Percentiles rank a stretch among this genome's conserved stretches.
Evolutionary conservation across 2,329 filamentous ascomycete species (phyloP).

Genomic region (Fusarium longipes): DNA sequence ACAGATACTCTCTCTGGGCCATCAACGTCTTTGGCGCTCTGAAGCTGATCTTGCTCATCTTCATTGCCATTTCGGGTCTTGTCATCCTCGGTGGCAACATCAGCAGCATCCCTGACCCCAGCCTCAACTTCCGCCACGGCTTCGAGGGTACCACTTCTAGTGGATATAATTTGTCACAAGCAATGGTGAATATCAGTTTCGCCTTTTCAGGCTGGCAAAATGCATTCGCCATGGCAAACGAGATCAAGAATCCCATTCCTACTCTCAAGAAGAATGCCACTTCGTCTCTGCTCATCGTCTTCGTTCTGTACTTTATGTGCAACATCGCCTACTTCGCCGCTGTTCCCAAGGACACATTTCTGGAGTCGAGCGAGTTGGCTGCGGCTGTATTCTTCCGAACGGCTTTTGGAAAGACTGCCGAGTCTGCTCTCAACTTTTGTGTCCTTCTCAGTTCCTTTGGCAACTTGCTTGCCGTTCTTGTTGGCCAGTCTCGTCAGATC

Average conservation of each 20-base stretch:
- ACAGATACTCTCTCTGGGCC: conserved; percentile 66
- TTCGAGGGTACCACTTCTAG: conserved; percentile 52
- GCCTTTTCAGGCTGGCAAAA: conserved; percentile 70
- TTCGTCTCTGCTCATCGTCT: conserved; percentile 62
- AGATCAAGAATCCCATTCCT: conserved; percentile 69
- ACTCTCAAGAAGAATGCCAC: conserved; percentile 63
- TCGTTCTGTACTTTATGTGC: conserved; percentile 66
- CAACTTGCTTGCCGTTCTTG: conserved; percentile 66
- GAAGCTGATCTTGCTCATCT: conserved; percentile 72
- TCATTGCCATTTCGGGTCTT: conserved; percentile 69
- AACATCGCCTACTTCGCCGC: conserved; percentile 72
- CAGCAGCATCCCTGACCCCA: conserved; percentile 47
- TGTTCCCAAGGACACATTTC: conserved; percentile 65
- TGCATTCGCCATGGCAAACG: conserved; percentile 71
- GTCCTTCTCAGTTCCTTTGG: conserved; percentile 69
- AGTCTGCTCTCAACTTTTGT: conserved; percentile 64
- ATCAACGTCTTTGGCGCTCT: conserved; percentile 68
- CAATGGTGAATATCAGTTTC: conserved; percentile 69
- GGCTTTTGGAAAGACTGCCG: conserved; percentile 63
- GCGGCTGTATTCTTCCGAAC: conserved; percentile 69
- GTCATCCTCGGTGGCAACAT: conserved; percentile 64
- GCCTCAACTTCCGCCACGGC: conserved; percentile 52
- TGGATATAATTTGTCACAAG: conserved; percentile 55
- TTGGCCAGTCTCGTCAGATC: conserved; percentile 67
- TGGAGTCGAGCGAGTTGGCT: conserved; percentile 63